Evolutionary conservation across 768 basidiomycete species (phyloP), one percentile per base, ranked within the genome.

Genomic region (Baorangia bicolor): DNA sequence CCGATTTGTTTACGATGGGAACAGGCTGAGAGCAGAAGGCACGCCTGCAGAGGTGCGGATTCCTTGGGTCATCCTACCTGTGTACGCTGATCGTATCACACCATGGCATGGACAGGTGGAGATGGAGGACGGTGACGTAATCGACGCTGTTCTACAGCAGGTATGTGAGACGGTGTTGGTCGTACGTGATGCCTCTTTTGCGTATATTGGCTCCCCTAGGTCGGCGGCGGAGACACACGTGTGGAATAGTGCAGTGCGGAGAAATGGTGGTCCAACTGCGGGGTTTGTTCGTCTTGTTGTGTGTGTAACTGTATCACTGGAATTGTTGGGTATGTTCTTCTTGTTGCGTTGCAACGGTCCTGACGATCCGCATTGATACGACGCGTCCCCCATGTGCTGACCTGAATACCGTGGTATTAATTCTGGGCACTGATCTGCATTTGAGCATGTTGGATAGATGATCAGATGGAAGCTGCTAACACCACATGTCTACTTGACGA

Each of bases 51-150:
- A 67, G 45, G 87, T 88, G 56, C 57, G 51, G 76, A 68, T 4
- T 34, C 55, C 41, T 55, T 40, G 33, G 16, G 33, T 55, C n/a
- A n/a, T 34, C 23, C 21, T 41, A 1, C 28, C 34, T 21, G 38
- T 21, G 13, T 35, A 11, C 33, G 38, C 42, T 66, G 41, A 43
- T 16, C 21, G n/a, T 25, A 40, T 43, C 16, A 4, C 16, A 1
- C 16, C 16, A 8, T 28, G 49, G 27, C 16, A 8, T 28, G 49
- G 27, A 48, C 41, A 87, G 83, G 58, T 77, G 14, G 76, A 68
- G 0, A 82, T 87, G 79, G 85, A 86, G 58, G 84, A 87, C 33
- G 79, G 79, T 3, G 86, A 88, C 62, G 72, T 77, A 55, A 80
- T 88, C 46, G 86, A 88, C 62, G 84, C 83, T 8, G 71, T 77